Conservation (phyloP, 2,329 filamentous ascomycete species). For the Calonectria honghensis region DNA sequence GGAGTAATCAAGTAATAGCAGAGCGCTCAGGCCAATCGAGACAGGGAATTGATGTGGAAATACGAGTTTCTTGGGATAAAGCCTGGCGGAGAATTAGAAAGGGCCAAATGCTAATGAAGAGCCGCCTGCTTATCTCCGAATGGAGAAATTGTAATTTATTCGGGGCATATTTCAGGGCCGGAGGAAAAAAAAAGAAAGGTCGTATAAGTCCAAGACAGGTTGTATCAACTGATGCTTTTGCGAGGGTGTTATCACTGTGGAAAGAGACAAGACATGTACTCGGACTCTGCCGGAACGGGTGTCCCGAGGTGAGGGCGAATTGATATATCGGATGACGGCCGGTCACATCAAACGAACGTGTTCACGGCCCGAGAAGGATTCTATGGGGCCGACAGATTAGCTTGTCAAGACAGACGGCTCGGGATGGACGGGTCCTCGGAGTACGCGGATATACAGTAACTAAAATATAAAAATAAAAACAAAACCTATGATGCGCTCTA, state of each 20-base stretch:
- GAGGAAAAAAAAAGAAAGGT: neutral
- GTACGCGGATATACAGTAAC: slow-evolving; percentile 4
- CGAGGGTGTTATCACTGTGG: neutral
- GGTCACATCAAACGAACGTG: neutral
- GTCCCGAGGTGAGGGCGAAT: neutral
- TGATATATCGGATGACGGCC: slow-evolving; percentile 4
- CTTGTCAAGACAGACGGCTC: neutral
- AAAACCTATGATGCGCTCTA: neutral
- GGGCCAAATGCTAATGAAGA: slow-evolving; percentile 11
- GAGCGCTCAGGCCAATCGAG: slow-evolving; percentile 21
- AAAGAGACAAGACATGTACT: neutral
- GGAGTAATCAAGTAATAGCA: slow-evolving; percentile 8
- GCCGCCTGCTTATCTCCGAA: slow-evolving; percentile 17
- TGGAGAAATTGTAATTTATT: slow-evolving; percentile 4
- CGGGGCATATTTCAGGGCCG: neutral
- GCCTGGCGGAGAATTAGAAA: slow-evolving; percentile 10
- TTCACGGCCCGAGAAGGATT: slow-evolving; percentile 21
- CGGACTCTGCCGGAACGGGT: neutral
- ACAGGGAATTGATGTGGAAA: slow-evolving; percentile 20
- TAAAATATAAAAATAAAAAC: neutral
- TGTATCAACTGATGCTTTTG: neutral
- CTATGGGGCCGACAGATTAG: slow-evolving; percentile 16
- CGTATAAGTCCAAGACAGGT: neutral
- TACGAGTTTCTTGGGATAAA: slow-evolving; percentile 12
- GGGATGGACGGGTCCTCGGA: neutral